Percentiles rank a stretch among this genome's conserved stretches.
Conservation (phyloP, 345 rosid species). For the Melaleuca quinquenervia region DNA sequence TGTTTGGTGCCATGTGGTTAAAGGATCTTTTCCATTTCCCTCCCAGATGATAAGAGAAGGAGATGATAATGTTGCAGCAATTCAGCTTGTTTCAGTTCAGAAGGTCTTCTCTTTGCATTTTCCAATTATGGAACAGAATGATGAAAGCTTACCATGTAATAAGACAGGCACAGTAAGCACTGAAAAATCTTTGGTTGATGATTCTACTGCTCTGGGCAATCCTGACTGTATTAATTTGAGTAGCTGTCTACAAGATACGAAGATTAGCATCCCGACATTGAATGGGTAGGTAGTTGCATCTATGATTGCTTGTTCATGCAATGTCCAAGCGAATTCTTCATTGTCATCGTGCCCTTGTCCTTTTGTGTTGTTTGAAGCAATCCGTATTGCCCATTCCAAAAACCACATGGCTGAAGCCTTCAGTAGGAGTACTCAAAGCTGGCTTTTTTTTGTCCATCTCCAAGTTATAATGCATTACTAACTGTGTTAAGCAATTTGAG, state of each 20-base stretch:
- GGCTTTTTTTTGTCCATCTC: neutral
- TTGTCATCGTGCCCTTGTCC: neutral
- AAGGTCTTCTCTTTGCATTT: conserved; percentile 41
- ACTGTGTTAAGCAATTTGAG: neutral
- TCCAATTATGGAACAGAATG: conserved; percentile 19
- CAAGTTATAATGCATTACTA: neutral
- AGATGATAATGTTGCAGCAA: conserved; percentile 25
- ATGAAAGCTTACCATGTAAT: conserved; percentile 8
- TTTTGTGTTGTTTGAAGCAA: neutral
- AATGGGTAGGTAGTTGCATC: conserved; percentile 44
- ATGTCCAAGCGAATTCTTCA: neutral
- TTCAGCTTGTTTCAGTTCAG: conserved; percentile 46
- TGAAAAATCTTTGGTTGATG: conserved; percentile 7
- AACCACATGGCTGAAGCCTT: neutral
- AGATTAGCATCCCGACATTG: conserved; percentile 74
- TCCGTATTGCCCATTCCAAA: neutral
- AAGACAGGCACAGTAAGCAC: conserved; percentile 1
- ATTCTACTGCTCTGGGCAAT: conserved; percentile 26
- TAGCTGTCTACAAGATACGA: conserved; percentile 52
- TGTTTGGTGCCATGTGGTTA: neutral
- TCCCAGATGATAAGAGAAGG: conserved; percentile 49
- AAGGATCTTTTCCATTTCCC: neutral
- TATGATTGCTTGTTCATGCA: neutral
- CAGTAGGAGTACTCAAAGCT: neutral
- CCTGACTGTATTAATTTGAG: conserved; percentile 58